Evolutionary conservation across 2,329 filamentous ascomycete species (phyloP).

Genomic region (Chrysoporthe puriensis): DNA sequence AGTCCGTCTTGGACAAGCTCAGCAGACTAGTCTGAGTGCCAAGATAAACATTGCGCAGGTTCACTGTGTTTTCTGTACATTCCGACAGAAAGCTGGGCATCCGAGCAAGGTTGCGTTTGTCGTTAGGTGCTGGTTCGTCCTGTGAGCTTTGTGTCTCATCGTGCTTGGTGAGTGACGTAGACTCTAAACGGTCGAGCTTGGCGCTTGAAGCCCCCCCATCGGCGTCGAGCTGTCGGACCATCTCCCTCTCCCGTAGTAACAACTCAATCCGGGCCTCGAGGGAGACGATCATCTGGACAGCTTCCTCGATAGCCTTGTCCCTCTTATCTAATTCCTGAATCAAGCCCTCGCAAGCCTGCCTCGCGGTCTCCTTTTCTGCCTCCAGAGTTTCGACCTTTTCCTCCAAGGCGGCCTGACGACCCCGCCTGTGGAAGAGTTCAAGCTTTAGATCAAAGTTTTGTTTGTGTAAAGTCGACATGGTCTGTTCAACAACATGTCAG

Average conservation of each 20-base stretch:
- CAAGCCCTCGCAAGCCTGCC: slow-evolving; percentile 62
- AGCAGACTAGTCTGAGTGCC: slow-evolving; percentile 52
- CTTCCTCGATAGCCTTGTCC: slow-evolving; percentile 72
- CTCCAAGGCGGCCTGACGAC: slow-evolving; percentile 65
- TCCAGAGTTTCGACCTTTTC: slow-evolving; percentile 59
- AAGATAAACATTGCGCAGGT: slow-evolving; percentile 63
- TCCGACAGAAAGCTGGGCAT: slow-evolving; percentile 71
- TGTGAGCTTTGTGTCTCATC: slow-evolving; percentile 11
- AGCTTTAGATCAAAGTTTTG: slow-evolving; percentile 79
- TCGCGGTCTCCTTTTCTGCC: slow-evolving; percentile 54
- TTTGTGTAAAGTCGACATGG: slow-evolving; percentile 70
- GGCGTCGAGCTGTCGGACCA: slow-evolving; percentile 55
- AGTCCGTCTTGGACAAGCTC: slow-evolving; percentile 52
- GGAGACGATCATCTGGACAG: slow-evolving; percentile 69
- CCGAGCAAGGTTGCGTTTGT: slow-evolving; percentile 45
- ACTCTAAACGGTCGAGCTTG: slow-evolving; percentile 33
- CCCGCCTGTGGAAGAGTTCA: slow-evolving; percentile 70
- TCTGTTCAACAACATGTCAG: slow-evolving; percentile 42
- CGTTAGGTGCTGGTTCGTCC: slow-evolving; percentile 34
- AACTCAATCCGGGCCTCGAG: slow-evolving; percentile 64
- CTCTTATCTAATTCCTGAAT: slow-evolving; percentile 63
- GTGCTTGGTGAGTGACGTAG: slow-evolving; percentile 34
- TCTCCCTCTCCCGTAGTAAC: slow-evolving; percentile 56
- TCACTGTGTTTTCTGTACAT: slow-evolving; percentile 60
- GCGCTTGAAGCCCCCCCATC: slow-evolving; percentile 43